Base-by-base conservation (phyloP, 2,329 filamentous ascomycete species). In the Clonostachys chloroleuca region DNA sequence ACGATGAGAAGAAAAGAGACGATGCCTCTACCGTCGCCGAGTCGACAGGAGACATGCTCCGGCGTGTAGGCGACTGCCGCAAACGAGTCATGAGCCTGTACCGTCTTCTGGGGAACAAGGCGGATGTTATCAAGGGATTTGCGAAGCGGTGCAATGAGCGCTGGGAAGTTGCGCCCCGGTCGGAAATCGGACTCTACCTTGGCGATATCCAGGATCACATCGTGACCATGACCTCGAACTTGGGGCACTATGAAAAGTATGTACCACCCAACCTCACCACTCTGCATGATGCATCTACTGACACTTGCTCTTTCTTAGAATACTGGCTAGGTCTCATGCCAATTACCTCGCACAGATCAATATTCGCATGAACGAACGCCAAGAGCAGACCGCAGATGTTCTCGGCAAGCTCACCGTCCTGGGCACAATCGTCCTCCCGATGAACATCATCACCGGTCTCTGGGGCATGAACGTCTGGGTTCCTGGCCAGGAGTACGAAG, bases 291-390 rank as follows among this genome's bases (percentile, higher is more conserved):
- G 36, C 7, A 39, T 18, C 10, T n/a, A 39, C 36, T 39, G 12
- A 39, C 34, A 5, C 12, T n/a, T 39, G 12, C 5, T 18, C 12
- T 30, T 30, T 5, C 18, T 14, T 33, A 94, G 90, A 60, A 89
- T 99, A 44, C 78, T 99, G 30, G 89, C 89, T 43, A 83, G 94
- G 48, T 92, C 92, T 12, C 94, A 99, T 61, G 89, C 84, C 61
- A 99, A 97, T 64, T 99, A 99, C 64, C 86, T 99, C n/a, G 94
- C 94, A 1, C 94, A 99, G 65, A 96, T 99, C 71, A 97, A 96
- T 67, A 96, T 97, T 58, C 84, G 91, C 59, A 97, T 97, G 92
- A 96, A 96, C 67, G 92, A 97, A 73, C 86, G 94, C 42, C 89
- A 95, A 64, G 92, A 99, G 66, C 86, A 95, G 70, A 99, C 94